Evolutionary conservation across 2,329 filamentous ascomycete genomes (phyloP).

Genomic region (Sordariomycetes sp.): DNA sequence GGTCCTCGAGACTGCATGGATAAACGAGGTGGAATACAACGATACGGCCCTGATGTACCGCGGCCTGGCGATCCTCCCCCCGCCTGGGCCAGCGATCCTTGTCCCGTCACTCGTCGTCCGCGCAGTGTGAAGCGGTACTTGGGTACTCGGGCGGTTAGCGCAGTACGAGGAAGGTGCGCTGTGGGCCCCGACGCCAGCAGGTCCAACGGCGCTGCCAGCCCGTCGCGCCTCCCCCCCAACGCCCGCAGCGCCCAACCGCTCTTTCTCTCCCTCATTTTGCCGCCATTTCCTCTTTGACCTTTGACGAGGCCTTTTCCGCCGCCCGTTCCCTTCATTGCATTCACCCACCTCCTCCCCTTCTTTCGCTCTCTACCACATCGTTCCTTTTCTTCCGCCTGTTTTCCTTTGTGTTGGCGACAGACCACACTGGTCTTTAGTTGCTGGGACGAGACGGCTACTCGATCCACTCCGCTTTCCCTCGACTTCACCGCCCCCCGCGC

Average conservation of each 20-base stretch:
- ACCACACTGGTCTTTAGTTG: background rate
- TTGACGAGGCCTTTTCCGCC: constrained; percentile 1
- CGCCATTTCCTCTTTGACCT: constrained; percentile 3
- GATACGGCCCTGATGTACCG: background rate
- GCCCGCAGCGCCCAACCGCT: background rate
- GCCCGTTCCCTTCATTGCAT: constrained; percentile 7
- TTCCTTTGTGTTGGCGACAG: constrained; percentile 2
- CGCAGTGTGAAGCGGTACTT: background rate
- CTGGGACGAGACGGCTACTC: background rate
- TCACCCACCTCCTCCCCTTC: constrained; percentile 2
- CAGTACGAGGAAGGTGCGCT: too few species aligned
- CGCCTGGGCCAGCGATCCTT: background rate
- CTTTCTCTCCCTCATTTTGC: background rate
- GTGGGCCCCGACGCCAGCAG: background rate
- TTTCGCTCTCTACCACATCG: constrained; percentile 12
- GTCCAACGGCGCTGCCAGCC: background rate
- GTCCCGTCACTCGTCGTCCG: background rate
- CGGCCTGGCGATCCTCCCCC: background rate
- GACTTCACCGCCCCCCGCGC: background rate
- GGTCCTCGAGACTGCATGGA: background rate
- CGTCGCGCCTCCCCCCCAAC: background rate
- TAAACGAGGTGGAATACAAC: background rate
- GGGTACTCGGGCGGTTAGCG: background rate
- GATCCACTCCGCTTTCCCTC: background rate
- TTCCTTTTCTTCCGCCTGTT: constrained; percentile 7